Evolutionary conservation across 805 yeast species (phyloP).

Genomic region (Naumovozyma castellii): DNA sequence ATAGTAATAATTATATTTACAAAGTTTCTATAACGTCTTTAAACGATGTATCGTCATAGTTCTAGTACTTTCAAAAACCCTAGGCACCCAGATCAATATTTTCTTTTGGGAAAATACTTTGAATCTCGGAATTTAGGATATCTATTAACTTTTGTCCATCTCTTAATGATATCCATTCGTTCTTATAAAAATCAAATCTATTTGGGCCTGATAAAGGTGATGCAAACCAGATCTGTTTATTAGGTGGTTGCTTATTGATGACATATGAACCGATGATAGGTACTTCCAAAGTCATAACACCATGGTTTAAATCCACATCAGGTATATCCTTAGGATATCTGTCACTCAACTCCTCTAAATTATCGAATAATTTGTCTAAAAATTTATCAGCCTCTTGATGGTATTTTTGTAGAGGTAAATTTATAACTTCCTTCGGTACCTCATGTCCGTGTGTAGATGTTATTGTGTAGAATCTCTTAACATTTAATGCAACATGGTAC

Average conservation of each 20-base stretch:
- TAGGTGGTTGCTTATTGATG: constrained; percentile 94
- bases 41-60: too few relatives aligned
- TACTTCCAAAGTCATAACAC: constrained; percentile 68
- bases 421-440: constrained; percentile 43
- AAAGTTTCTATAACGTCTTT: too few relatives aligned
- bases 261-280: constrained; percentile 79
- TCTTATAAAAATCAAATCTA: constrained; percentile 62
- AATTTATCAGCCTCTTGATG: constrained; percentile 56
- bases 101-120: neutral
- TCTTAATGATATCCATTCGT: constrained; percentile 72
- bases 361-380: constrained; percentile 57
- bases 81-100: neutral
- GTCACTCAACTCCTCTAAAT: constrained; percentile 61
- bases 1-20: too few relatives aligned
- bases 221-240: constrained; percentile 91
- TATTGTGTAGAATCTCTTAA: constrained; percentile 3
- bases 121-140: constrained; percentile 26
- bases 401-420: constrained; percentile 44
- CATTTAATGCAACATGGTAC: too few relatives aligned
- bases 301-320: constrained; percentile 62
- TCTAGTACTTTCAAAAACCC: too few relatives aligned
- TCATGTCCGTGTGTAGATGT: constrained; percentile 44
- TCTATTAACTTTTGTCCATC: constrained; percentile 44
- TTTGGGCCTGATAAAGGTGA: constrained; percentile 94
- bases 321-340: constrained; percentile 52